phyloP scores from a whole-genome alignment of 139 green algal species.

The Edaphochlamys debaryana region DNA sequence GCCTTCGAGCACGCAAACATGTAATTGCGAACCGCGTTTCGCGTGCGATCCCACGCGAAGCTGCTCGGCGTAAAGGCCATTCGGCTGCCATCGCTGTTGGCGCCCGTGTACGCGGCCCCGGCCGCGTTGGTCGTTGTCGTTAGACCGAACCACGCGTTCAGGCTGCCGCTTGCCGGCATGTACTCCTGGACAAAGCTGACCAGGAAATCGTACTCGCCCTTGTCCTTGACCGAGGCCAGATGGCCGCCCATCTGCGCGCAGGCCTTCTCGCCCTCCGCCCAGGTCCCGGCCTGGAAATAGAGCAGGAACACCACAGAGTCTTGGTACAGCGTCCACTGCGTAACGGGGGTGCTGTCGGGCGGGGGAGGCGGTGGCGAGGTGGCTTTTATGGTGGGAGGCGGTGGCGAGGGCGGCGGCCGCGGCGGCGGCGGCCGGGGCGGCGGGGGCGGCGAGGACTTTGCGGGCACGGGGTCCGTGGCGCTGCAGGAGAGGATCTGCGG shows the following conservation, averaged over 20 bases:
- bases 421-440: background rate
- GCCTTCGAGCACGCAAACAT: background rate
- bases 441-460: background rate
- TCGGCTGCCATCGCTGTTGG: conserved; percentile 19
- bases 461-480: background rate
- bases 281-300: background rate
- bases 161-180: background rate
- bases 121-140: background rate
- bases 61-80: conserved; percentile 1
- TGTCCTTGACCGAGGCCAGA: background rate
- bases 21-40: conserved; percentile 25
- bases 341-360: background rate
- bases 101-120: background rate
- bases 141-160: conserved; percentile 27
- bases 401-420: background rate
- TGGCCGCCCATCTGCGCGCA: conserved; percentile 1
- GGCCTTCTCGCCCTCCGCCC: background rate
- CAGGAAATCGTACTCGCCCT: background rate
- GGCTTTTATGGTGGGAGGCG: too few species aligned
- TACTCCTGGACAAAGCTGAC: background rate
- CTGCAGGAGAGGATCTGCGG: background rate
- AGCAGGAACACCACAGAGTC: conserved; percentile 17
- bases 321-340: background rate
- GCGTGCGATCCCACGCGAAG: conserved; percentile 15
- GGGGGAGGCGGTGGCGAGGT: too few species aligned